phyloP scores from a whole-genome alignment of 2,329 filamentous ascomycete genomes.

The Xylariaceae sp. region DNA sequence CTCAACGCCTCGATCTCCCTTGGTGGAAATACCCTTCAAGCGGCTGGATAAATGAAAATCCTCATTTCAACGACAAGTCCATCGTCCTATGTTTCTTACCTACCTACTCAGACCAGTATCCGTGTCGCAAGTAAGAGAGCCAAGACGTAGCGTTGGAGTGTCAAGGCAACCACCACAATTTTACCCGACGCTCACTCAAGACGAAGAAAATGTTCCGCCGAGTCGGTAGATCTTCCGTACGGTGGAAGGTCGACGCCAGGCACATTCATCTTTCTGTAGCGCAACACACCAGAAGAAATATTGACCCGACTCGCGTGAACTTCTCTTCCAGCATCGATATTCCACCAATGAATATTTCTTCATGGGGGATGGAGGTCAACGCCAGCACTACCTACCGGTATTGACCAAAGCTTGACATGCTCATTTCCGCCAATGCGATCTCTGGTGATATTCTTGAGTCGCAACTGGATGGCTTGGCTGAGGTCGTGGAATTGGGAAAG shows the following conservation, averaged over 20 bases:
- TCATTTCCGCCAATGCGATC: background rate
- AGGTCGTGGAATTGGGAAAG: background rate
- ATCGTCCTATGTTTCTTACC: background rate
- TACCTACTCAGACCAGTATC: background rate
- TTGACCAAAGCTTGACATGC: background rate
- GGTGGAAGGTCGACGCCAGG: background rate
- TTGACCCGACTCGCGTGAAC: no score
- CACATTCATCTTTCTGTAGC: no score
- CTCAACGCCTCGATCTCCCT: no score
- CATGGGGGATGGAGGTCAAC: no score
- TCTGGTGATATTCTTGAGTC: background rate
- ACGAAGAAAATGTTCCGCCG: background rate
- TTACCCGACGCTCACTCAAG: background rate
- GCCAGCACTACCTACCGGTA: no score
- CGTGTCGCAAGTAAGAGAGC: background rate
- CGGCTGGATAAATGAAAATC: background rate
- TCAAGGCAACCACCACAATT: no score
- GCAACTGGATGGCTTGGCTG: background rate
- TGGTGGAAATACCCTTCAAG: no score
- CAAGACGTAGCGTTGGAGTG: background rate
- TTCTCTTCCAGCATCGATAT: background rate
- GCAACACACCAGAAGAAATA: no score
- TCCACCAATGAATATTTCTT: background rate
- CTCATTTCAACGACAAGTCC: background rate
- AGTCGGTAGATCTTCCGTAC: background rate